Conservation (phyloP, 345 rosid genomes). For the Leavenworthia alabamica region DNA sequence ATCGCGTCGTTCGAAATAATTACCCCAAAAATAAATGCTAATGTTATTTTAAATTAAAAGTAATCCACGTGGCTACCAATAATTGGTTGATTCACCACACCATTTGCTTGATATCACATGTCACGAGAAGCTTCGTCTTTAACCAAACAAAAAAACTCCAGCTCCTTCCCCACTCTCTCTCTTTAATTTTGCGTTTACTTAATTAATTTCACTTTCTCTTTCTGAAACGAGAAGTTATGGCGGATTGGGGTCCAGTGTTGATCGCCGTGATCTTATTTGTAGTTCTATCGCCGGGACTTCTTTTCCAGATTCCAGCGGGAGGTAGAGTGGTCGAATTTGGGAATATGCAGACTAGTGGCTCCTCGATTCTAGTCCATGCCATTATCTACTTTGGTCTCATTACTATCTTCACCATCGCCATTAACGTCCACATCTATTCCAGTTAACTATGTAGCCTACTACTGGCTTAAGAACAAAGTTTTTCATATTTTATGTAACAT, state of each 20-base stretch:
- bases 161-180: slow-evolving; percentile 15
- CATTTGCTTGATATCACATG: slow-evolving; percentile 8
- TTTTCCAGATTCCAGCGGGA: slow-evolving; percentile 49
- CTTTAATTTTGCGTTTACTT: background rate
- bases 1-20: slow-evolving; percentile 1
- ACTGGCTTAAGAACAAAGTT: background rate
- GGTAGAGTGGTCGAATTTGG: slow-evolving; percentile 46
- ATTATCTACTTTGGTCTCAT: slow-evolving; percentile 47
- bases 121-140: slow-evolving; percentile 24
- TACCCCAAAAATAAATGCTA: background rate
- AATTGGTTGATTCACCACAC: slow-evolving; percentile 1
- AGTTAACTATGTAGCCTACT: slow-evolving; percentile 7
- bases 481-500: background rate
- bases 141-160: background rate
- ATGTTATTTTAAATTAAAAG: background rate
- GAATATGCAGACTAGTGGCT: slow-evolving; percentile 51
- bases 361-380: slow-evolving; percentile 45
- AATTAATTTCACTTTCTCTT: slow-evolving; percentile 12
- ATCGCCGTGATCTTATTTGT: slow-evolving; percentile 52
- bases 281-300: slow-evolving; percentile 43
- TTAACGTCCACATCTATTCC: slow-evolving; percentile 48
- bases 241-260: slow-evolving; percentile 54
- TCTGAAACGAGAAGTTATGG: slow-evolving; percentile 26
- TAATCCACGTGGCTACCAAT: background rate
- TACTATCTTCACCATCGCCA: slow-evolving; percentile 51